A percentile compares a stretch with the other conserved stretches of the same genome.
These are phyloP conservation scores for Pterocarpus santalinus DNA, from an alignment of 306 rosid species.

Conservation along the genomic window DNA sequence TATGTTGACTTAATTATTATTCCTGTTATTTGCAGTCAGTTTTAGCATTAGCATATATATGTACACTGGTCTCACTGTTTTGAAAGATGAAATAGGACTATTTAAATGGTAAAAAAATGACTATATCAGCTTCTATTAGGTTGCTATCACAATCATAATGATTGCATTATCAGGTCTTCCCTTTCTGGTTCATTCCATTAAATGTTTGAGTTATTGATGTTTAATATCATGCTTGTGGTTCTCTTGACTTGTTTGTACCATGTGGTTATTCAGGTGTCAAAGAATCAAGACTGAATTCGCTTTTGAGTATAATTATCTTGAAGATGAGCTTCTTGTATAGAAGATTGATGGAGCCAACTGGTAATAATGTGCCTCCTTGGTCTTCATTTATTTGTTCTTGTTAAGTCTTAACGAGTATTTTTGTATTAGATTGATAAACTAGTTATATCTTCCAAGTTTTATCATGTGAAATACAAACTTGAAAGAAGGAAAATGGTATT, in stretches of 20 bases:
- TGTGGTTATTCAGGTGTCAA: slow-evolving; percentile 82
- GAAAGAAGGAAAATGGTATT: slow-evolving; percentile 10
- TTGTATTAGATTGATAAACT: slow-evolving; percentile 1
- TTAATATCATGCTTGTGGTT: slow-evolving; percentile 30
- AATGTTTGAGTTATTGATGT: not conserved
- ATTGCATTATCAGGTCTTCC: not conserved
- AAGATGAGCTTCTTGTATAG: slow-evolving; percentile 91
- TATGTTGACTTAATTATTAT: slow-evolving; percentile 47
- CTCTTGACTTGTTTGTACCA: slow-evolving; percentile 22
- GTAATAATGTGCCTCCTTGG: slow-evolving; percentile 40
- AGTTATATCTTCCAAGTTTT: slow-evolving; percentile 13
- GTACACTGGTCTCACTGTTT: not conserved
- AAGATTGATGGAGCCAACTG: slow-evolving; percentile 43
- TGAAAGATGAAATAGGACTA: not conserved
- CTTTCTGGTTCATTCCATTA: slow-evolving; percentile 11
- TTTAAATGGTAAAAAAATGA: not conserved
- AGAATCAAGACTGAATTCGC: slow-evolving; percentile 95
- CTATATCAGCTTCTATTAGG: not conserved
- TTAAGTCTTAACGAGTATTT: slow-evolving; percentile 23
- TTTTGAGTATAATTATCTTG: slow-evolving; percentile 93
- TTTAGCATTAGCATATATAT: slow-evolving; percentile 20
- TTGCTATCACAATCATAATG: not conserved
- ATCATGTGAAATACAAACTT: slow-evolving; percentile 20
- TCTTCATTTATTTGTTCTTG: slow-evolving; percentile 34
- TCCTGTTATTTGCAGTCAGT: slow-evolving; percentile 26